Evolutionary conservation across 345 rosid genomes (phyloP).

Genomic region (Brassica incana): DNA sequence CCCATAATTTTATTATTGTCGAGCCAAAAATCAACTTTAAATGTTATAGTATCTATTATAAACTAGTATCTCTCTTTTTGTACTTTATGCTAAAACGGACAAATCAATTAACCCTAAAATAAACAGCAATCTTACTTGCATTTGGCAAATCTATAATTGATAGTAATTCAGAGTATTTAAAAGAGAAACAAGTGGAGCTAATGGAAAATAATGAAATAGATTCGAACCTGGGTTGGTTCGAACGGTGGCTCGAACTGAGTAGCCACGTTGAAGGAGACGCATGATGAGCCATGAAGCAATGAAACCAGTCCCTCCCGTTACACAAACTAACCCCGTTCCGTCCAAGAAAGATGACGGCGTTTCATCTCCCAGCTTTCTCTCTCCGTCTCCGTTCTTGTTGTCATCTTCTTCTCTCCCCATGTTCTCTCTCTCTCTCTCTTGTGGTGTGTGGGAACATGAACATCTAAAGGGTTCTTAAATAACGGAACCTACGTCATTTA

Average conservation of each 20-base stretch:
- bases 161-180: not conserved
- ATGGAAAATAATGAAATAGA: not conserved
- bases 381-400: slow-evolving; percentile 14
- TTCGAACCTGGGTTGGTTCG: slow-evolving; percentile 41
- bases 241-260: slow-evolving; percentile 55
- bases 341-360: slow-evolving; percentile 29
- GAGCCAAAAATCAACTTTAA: slow-evolving; percentile 37
- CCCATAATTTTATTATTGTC: slow-evolving; percentile 17
- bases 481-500: slow-evolving; percentile 46
- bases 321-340: slow-evolving; percentile 47
- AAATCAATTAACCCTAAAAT: slow-evolving; percentile 9
- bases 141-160: not conserved
- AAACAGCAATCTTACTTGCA: not conserved
- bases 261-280: slow-evolving; percentile 55
- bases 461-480: slow-evolving; percentile 40
- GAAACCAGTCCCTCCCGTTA: slow-evolving; percentile 60
- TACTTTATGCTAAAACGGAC: slow-evolving; percentile 13
- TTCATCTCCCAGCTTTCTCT: slow-evolving; percentile 28
- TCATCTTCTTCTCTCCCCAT: slow-evolving; percentile 30
- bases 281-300: slow-evolving; percentile 60
- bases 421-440: slow-evolving; percentile 14
- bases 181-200: not conserved
- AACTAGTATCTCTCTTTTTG: slow-evolving; percentile 8
- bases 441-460: slow-evolving; percentile 25
- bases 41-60: not conserved